These are phyloP conservation scores for Zymoseptoria ardabiliae DNA, from an alignment of 2,329 filamentous ascomycete genomes.

Conservation along the genomic window DNA sequence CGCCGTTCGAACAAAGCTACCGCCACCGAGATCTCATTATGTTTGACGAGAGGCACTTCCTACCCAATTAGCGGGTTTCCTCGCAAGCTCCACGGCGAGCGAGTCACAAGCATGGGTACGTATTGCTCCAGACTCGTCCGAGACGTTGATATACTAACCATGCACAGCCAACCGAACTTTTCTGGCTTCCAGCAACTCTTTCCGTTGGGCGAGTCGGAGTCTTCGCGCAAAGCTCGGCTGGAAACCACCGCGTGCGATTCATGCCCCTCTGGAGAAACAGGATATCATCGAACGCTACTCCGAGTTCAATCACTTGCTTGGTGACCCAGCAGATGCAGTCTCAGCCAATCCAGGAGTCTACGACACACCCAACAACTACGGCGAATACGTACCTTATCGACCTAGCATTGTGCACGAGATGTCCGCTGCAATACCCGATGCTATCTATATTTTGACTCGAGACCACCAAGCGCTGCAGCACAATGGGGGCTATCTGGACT, in stretches of 20 bases:
- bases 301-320: background rate
- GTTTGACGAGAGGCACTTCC: background rate
- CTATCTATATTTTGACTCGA: no score
- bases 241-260: background rate
- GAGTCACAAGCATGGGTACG: background rate
- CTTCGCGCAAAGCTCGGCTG: background rate
- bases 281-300: constrained; percentile 1
- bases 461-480: no score
- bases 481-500: no score
- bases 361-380: no score
- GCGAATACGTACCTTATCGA: no score
- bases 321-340: constrained; percentile 1
- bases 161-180: background rate
- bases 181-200: background rate
- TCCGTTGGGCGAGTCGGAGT: background rate
- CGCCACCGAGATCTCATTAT: constrained; percentile 1
- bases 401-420: no score
- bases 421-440: no score
- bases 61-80: constrained; percentile 1
- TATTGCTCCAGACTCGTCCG: no score
- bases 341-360: no score
- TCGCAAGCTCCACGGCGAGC: background rate
- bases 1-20: background rate
- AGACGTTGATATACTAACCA: no score
- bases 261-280: background rate